Evolutionary conservation across 2,329 filamentous ascomycete genomes (phyloP).

Genomic region (Colletotrichum caudatum): DNA sequence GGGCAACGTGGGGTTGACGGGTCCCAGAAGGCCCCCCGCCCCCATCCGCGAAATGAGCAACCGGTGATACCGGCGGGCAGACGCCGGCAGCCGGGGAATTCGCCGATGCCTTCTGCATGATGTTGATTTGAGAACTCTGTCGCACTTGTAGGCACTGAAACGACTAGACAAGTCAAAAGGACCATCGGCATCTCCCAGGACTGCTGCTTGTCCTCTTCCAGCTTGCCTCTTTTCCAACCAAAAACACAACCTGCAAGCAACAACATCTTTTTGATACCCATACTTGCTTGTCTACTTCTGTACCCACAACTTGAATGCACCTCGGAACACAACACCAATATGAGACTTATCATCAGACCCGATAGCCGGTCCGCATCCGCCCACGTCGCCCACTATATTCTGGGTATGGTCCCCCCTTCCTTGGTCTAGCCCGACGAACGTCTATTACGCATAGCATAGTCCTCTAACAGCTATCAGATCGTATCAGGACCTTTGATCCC

Average conservation of each 20-base stretch:
- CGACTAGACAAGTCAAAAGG: not conserved
- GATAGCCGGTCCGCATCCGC: constrained; percentile 70
- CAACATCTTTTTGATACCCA: not conserved
- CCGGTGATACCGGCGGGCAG: constrained; percentile 23
- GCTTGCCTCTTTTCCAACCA: not conserved
- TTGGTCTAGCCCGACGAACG: not conserved
- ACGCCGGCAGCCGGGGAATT: constrained; percentile 25
- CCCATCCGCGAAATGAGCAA: constrained; percentile 19
- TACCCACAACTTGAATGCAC: no score
- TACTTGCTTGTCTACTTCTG: not conserved
- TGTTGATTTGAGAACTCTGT: not conserved
- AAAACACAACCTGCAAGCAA: not conserved
- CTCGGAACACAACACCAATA: constrained; percentile 49
- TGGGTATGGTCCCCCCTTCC: constrained; percentile 60
- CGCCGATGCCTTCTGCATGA: constrained; percentile 1
- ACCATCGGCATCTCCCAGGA: not conserved
- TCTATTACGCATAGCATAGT: not conserved
- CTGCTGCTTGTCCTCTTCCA: not conserved
- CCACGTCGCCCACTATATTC: constrained; percentile 80
- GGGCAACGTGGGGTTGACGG: constrained; percentile 31
- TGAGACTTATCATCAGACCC: constrained; percentile 81
- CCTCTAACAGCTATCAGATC: constrained; percentile 54
- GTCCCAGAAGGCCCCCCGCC: not conserved
- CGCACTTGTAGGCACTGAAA: not conserved
- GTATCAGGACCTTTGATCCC: constrained; percentile 43